Evolutionary conservation across 164 flowering plant genomes (phyloP).

Genomic region (Buxus sempervirens): DNA sequence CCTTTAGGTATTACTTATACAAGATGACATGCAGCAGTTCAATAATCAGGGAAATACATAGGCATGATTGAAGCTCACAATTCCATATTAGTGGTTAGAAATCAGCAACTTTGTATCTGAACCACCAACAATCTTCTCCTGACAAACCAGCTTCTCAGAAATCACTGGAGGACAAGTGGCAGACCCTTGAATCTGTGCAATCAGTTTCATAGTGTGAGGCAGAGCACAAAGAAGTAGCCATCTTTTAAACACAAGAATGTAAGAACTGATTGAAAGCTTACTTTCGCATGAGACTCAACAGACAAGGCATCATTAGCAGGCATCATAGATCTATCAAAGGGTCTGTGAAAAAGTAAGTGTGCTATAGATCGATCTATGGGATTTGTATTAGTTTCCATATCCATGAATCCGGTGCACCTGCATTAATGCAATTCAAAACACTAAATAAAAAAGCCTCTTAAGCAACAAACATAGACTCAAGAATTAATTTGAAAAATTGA

Average conservation of each 20-base stretch:
- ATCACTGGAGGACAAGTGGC: conserved; percentile 21
- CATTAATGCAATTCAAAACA: conserved; percentile 5
- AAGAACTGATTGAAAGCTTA: conserved; percentile 22
- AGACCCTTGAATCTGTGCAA: conserved; percentile 34
- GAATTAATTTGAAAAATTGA: no score
- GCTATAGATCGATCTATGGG: conserved; percentile 89
- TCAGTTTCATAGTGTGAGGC: conserved; percentile 6
- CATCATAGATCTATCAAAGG: conserved; percentile 36
- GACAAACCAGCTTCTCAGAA: conserved; percentile 30
- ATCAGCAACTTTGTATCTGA: conserved; percentile 21
- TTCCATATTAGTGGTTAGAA: conserved; percentile 14
- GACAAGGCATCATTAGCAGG: conserved; percentile 28
- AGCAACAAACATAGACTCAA: no score
- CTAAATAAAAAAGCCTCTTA: neutral
- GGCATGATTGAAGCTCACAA: conserved; percentile 9
- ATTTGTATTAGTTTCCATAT: conserved; percentile 80
- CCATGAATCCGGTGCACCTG: conserved; percentile 53
- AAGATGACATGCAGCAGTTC: conserved; percentile 7
- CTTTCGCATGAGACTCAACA: conserved; percentile 36
- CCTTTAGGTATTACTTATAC: conserved; percentile 11
- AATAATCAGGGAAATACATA: conserved; percentile 1
- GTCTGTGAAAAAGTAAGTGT: conserved; percentile 72
- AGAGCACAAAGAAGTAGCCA: no score
- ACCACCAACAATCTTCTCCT: conserved; percentile 20
- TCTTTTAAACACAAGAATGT: no score